These are phyloP conservation scores for Marchantia paleacea DNA, from an alignment of 225 moss, liverwort and hornwort species.

Conservation along the genomic window DNA sequence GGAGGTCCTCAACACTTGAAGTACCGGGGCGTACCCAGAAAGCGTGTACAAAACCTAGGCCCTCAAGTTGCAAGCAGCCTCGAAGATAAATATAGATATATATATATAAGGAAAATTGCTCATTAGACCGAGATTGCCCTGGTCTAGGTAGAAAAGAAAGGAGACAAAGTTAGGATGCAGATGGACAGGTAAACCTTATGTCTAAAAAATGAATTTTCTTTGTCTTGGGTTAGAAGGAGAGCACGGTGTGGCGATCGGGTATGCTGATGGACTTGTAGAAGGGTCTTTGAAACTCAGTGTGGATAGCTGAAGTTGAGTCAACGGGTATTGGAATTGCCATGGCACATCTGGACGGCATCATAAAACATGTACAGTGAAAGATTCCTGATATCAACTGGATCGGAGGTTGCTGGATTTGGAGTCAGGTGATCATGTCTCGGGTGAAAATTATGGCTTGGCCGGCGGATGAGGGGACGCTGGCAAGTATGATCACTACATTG, in stretches of 20 bases:
- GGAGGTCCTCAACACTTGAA: neutral
- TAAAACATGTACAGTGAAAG: neutral
- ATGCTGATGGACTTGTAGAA: no score
- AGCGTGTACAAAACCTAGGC: neutral
- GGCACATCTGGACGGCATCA: neutral
- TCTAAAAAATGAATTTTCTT: no score
- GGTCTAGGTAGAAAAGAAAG: no score
- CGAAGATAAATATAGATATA: no score
- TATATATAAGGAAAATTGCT: no score
- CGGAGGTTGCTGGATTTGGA: neutral
- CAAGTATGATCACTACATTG: constrained; percentile 6
- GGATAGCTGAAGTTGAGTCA: neutral
- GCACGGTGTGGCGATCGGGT: no score
- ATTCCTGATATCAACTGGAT: neutral
- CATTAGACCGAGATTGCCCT: no score
- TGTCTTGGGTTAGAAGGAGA: no score
- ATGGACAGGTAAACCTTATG: no score
- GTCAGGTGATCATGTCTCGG: neutral
- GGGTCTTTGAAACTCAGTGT: neutral
- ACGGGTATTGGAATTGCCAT: neutral
- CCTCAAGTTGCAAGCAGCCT: neutral
- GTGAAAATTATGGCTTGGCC: neutral
- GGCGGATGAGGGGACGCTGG: constrained; percentile 4
- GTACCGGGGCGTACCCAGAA: neutral
- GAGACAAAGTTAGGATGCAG: no score